A percentile compares a stretch with the other conserved stretches of the same genome.
These are phyloP conservation scores for Aureobasidium sp. DNA, from an alignment of 2,329 filamentous ascomycete species.

Conservation along the genomic window DNA sequence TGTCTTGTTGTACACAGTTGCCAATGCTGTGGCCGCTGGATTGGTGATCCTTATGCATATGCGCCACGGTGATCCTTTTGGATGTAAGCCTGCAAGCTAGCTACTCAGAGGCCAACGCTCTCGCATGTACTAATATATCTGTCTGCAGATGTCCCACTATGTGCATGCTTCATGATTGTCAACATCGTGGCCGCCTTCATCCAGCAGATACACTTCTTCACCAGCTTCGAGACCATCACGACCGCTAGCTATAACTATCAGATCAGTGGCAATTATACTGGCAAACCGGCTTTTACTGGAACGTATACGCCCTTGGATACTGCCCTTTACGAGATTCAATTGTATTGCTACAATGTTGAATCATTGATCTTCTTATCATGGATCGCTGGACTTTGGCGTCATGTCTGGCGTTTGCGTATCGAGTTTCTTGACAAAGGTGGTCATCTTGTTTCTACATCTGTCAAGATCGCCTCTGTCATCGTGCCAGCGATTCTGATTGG, in stretches of 20 bases:
- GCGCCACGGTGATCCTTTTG: constrained; percentile 1
- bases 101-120: background rate
- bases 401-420: constrained; percentile 1
- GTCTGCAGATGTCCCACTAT: background rate
- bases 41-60: background rate
- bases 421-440: background rate
- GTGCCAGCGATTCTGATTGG: constrained; percentile 3
- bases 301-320: background rate
- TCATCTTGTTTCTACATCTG: background rate
- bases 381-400: constrained; percentile 7
- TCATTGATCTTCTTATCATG: constrained; percentile 2
- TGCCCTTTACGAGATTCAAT: background rate
- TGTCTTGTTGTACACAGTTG: background rate
- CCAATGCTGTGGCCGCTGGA: background rate
- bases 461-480: background rate
- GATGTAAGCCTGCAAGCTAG: background rate
- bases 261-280: background rate
- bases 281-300: constrained; percentile 2
- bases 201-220: constrained; percentile 8
- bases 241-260: background rate
- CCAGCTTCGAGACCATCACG: background rate
- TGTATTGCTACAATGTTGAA: constrained; percentile 10
- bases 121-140: background rate
- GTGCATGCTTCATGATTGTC: constrained; percentile 2
- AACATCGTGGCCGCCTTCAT: background rate